Base-by-base conservation (phyloP, 2,329 filamentous ascomycete species). In the Lasiodiplodia hormozganensis region DNA sequence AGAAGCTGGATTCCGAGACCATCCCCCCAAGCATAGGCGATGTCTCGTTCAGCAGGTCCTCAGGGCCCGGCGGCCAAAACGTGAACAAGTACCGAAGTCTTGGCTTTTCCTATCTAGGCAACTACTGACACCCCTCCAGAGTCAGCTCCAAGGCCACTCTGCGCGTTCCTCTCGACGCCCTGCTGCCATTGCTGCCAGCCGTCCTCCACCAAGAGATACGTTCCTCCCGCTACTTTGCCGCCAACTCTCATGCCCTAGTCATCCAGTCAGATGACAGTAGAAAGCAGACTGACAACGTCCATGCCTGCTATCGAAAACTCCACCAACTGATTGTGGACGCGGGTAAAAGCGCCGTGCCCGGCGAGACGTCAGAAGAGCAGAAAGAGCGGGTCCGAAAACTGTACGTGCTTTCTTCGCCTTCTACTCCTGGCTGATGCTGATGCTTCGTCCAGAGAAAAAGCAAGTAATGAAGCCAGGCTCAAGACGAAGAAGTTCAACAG, bases 131-230 rank as follows among this genome's bases (percentile, higher is more conserved):
- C 25, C 67, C 65, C 16, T 40, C 65, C 76, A 90, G 88, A 82
- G 86, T 89, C 71, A 89, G 88, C 75, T 89, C 88, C 43, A 90
- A 90, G 80, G 88, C 88, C 68, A 90, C 88, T n/a, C 76, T 90
- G 40, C 86, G 84, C 71, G 78, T 90, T 40, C 81, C 86, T 21
- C 77, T 88, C 62, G 78, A 82, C 28, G 76, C 81, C 8, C 81
- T 90, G 51, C 76, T 89, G 14, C 82, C 83, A 12, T 77, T 86
- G 53, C 76, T 90, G 25, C 88, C 88, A 53, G 77, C 76, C 23
- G 72, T 86, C 11, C 78, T 90, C 10, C 87, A 89, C 76, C 71
- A 77, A 54, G 74, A 82, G 34, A 80, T 90, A 66, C 81, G 81
- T 54, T 72, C 78, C 21, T 88, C 85, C 14, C 86, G 86, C 70